Base-by-base conservation (phyloP, 129 eudicot genomes). In the Chrysanthemum seticuspe region DNA sequence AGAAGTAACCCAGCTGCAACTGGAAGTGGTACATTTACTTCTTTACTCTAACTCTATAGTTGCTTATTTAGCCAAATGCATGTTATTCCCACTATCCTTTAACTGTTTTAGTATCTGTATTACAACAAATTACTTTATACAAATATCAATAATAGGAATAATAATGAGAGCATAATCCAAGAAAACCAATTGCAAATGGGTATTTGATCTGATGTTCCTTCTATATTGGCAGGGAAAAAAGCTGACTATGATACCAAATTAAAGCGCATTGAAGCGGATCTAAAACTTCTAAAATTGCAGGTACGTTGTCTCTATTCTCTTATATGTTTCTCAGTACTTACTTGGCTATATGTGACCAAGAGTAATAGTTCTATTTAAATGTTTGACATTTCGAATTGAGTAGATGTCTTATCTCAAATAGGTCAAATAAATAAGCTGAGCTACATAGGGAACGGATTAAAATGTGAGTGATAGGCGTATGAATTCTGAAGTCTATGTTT, bases 181-280 rank as follows among this genome's bases (percentile, higher is more conserved):
- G 21, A 19, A 19, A 19, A 19, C 21, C 21, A 19, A 19, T 19
- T 19, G 21, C 21, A 19, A 19, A 19, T 19, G 21, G 21, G 21
- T 34, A 75, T 57, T 45, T 15, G 21, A 48, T 59, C 25, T 64
- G 52, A 64, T 77, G 62, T 74, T 49, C 64, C 47, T 74, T 54
- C 57, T 47, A 53, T 70, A 13, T 55, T 16, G 67, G 71, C 91
- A 85, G 98, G 91, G 68, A 87, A 71, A 66, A 36, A 59, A 75
- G 78, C 59, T 58, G 88, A 83, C 74, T 78, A 70, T 44, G 84
- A 84, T 54, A 71, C 72, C 55, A 85, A 82, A 67, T 44, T 85
- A 71, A 87, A 19, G 82, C 88, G 96, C 31, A 83, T 90, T 3
- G 97, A 94, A 65, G 99, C 99, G 69, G 99, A 94, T 82, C 64